Conservation (phyloP, 768 basidiomycete genomes). For the Leccinum variicolor region DNA sequence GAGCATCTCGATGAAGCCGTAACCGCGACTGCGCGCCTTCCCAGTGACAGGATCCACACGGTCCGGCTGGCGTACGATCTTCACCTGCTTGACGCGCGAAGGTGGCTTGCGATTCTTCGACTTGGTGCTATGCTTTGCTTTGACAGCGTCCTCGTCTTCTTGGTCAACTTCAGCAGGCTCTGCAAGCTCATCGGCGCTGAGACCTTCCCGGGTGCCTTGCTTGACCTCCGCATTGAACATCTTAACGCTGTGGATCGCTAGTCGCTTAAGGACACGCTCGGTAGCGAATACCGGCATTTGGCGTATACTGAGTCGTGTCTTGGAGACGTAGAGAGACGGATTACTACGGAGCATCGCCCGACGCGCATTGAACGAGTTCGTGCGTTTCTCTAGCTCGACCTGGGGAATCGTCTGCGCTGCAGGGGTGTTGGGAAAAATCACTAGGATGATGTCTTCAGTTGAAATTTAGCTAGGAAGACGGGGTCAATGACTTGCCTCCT, state of each 20-base stretch:
- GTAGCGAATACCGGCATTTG: constrained; percentile 89
- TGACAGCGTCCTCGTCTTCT: constrained; percentile 28
- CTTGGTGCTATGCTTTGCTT: constrained; percentile 20
- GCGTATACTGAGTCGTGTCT: constrained; percentile 89
- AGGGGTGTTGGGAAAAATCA: constrained; percentile 85
- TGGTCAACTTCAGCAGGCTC: constrained; percentile 36
- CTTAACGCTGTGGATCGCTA: constrained; percentile 77
- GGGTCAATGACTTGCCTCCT: constrained; percentile 59
- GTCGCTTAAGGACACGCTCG: constrained; percentile 84
- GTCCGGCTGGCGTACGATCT: constrained; percentile 87
- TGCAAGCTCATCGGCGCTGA: constrained; percentile 71
- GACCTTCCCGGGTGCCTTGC: constrained; percentile 49
- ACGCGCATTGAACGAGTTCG: constrained; percentile 82
- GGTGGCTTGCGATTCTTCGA: constrained; percentile 28
- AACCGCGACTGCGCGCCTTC: constrained; percentile 87
- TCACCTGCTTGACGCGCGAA: constrained; percentile 77
- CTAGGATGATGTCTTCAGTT: constrained; percentile 39
- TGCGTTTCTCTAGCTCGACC: constrained; percentile 82
- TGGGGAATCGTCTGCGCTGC: constrained; percentile 68
- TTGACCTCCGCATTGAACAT: constrained; percentile 80
- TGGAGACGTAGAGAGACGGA: constrained; percentile 91
- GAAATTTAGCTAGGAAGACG: neutral
- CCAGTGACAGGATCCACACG: constrained; percentile 87
- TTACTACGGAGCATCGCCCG: constrained; percentile 82
- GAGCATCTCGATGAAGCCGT: constrained; percentile 91